A percentile compares a stretch with the other conserved stretches of the same genome.
phyloP scores from a whole-genome alignment of 2,329 filamentous ascomycete genomes.

The Xylogone sp. region DNA sequence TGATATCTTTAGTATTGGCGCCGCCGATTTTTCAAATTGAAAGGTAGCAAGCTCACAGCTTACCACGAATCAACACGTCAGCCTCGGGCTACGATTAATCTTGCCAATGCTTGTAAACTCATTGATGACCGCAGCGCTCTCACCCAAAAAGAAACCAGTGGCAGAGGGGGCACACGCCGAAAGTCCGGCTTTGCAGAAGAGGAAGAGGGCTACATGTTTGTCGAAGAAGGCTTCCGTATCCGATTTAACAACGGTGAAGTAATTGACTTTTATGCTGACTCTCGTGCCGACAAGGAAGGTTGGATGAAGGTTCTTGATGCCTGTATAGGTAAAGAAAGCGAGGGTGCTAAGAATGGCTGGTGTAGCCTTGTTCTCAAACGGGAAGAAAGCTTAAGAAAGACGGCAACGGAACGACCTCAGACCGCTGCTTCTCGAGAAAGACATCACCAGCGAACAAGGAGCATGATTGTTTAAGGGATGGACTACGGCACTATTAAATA shows the following conservation, averaged over 20 bases:
- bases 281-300: slow-evolving; percentile 77
- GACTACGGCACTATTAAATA: slow-evolving; percentile 2
- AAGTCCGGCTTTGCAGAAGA: slow-evolving; percentile 97
- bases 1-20: slow-evolving; percentile 79
- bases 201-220: slow-evolving; percentile 99
- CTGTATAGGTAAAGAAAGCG: slow-evolving; percentile 45
- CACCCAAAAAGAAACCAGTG: slow-evolving; percentile 77
- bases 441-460: slow-evolving; percentile 26
- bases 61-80: slow-evolving; percentile 95
- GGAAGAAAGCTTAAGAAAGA: slow-evolving; percentile 38
- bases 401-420: slow-evolving; percentile 13
- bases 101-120: slow-evolving; percentile 85
- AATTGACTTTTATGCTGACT: slow-evolving; percentile 81
- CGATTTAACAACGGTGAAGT: slow-evolving; percentile 97
- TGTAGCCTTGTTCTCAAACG: slow-evolving; percentile 63
- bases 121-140: slow-evolving; percentile 88
- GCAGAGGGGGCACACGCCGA: slow-evolving; percentile 73
- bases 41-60: slow-evolving; percentile 86
- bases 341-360: slow-evolving; percentile 57
- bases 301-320: slow-evolving; percentile 92
- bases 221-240: slow-evolving; percentile 98
- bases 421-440: slow-evolving; percentile 10
- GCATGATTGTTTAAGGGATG: slow-evolving; percentile 18
- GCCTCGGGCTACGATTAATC: slow-evolving; percentile 93
- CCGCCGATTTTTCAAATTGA: slow-evolving; percentile 92